Conservation (phyloP, 371 early-diverging fungal genomes). For the Mucor indicus region DNA sequence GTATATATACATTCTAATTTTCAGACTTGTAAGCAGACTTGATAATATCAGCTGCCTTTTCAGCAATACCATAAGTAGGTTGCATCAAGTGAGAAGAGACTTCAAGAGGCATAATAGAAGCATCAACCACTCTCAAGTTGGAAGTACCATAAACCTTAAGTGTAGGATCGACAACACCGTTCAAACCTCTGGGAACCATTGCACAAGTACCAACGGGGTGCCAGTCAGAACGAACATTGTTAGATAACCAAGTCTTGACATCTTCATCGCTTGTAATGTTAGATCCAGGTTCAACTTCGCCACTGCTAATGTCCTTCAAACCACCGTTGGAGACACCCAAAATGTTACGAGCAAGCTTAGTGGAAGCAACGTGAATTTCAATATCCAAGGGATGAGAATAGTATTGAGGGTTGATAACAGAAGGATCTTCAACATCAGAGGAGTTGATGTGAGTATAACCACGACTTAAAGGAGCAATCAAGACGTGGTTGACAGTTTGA, state of each 20-base stretch:
- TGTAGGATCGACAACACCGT: no score
- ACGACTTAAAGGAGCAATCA: constrained; percentile 13
- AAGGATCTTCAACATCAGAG: constrained; percentile 10
- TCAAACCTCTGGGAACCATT: no score
- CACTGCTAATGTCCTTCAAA: constrained; percentile 5
- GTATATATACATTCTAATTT: neutral
- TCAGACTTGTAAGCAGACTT: neutral
- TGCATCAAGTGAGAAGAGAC: neutral
- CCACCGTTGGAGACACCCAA: constrained; percentile 5
- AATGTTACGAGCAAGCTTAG: constrained; percentile 14
- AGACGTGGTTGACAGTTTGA: constrained; percentile 16
- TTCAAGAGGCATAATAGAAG: neutral
- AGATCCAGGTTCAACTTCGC: constrained; percentile 11
- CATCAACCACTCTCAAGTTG: neutral
- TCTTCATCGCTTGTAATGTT: constrained; percentile 16
- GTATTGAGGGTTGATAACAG: constrained; percentile 12
- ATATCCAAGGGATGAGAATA: constrained; percentile 14
- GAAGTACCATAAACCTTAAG: no score
- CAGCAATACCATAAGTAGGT: neutral
- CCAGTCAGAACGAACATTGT: no score
- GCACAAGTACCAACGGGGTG: no score
- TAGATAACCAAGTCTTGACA: neutral
- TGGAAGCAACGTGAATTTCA: constrained; percentile 12
- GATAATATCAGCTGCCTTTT: no score
- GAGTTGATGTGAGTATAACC: constrained; percentile 12